These are phyloP conservation scores for Elasticomyces elasticus DNA, from an alignment of 495 filamentous ascomycete genomes.

Conservation along the genomic window DNA sequence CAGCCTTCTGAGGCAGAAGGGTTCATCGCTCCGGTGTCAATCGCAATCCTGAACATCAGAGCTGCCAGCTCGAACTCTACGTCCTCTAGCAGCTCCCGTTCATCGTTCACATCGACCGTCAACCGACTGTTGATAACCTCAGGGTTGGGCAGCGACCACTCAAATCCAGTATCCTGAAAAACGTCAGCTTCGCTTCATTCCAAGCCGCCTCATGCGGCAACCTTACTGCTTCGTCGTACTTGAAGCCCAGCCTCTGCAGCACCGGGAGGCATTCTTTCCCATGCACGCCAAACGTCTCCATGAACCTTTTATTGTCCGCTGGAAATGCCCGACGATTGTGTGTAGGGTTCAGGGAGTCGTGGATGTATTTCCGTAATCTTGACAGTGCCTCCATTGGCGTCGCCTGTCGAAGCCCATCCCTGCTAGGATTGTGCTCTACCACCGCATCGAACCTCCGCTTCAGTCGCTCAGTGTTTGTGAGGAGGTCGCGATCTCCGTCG, in stretches of 20 bases:
- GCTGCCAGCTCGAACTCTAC: constrained; percentile 17
- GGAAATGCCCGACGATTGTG: constrained; percentile 47
- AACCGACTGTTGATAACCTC: background rate
- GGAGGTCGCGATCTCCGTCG: constrained; percentile 39
- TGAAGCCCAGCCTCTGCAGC: constrained; percentile 55
- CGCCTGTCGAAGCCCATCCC: constrained; percentile 42
- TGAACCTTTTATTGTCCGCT: constrained; percentile 61
- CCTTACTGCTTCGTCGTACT: constrained; percentile 17
- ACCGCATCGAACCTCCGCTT: constrained; percentile 43
- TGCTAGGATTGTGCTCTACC: constrained; percentile 46
- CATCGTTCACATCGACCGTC: constrained; percentile 7
- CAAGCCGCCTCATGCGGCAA: background rate
- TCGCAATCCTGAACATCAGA: constrained; percentile 6
- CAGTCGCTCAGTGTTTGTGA: constrained; percentile 49
- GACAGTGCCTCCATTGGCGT: constrained; percentile 42
- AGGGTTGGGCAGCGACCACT: constrained; percentile 16
- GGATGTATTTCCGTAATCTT: constrained; percentile 52
- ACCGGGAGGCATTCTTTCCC: constrained; percentile 43
- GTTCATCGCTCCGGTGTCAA: constrained; percentile 52
- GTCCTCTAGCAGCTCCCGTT: constrained; percentile 17
- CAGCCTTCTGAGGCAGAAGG: constrained; percentile 41
- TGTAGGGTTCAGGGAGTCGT: constrained; percentile 45
- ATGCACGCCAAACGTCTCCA: constrained; percentile 54
- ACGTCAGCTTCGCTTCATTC: background rate
- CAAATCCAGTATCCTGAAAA: background rate